Evolutionary conservation across 768 basidiomycete genomes (phyloP), one percentile per base, ranked within the genome.

Genomic region (Megacollybia marginata): DNA sequence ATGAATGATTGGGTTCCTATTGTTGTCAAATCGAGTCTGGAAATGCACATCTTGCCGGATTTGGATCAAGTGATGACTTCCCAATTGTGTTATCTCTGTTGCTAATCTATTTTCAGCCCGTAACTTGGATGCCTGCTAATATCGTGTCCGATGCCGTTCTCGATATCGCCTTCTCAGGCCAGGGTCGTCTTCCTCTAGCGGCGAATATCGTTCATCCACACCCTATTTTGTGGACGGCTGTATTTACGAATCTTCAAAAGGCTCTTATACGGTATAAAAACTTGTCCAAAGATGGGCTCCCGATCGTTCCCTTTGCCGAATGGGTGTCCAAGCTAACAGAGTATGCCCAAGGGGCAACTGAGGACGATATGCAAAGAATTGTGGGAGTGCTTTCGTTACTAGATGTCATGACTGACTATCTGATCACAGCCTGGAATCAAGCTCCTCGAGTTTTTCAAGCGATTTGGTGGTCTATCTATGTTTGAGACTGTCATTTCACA

Each of bases 1-100:
- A 64, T 57, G 0, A 59, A 57, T 1, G 63, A 68, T 42, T 70
- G 69, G 66, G 49, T 73, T 36, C 67, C 71, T 7, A 60, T 65
- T 19, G 53, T 73, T 10, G 53, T 71, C 10, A 64, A 65, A 52
- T 67, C 67, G 3, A 63, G 62, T 46, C 38, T 69, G 18, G 42
- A 46, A 0, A 38, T 70, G 18, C 62, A 59, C 1, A 51, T 45
- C 1, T 54, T 71, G 32, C 66, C 65, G 0, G 53, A 63, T 10
- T 58, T 59, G 1, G 35, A 50, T 11, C 60, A 62, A 34, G 64
- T 62, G n/a, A 28, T 28, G 31, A 48, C 66, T 60, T 13, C n/a
- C n/a, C 31, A 45, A 38, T 33, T 44, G 38, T 8, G 15, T 40
- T 40, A 3, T 4, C 7, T 40, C 19, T 15, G 38, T 40, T 15